Evolutionary conservation across 345 rosid species (phyloP), one percentile per base, ranked within the genome.

Genomic region (Hibiscus tridactylites): DNA sequence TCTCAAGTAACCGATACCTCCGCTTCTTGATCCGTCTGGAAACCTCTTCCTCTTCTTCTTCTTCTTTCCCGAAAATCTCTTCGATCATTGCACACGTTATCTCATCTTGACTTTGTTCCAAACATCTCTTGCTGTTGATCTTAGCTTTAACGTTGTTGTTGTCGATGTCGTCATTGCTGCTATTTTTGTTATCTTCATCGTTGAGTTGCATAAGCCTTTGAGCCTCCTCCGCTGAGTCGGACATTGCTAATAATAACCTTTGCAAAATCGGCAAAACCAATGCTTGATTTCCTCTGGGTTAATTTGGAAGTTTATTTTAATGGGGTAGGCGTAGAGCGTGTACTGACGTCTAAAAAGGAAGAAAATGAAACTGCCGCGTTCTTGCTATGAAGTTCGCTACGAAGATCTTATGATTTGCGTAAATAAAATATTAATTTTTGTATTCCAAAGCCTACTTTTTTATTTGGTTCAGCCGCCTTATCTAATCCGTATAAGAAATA

Each of bases 161-260:
- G 24, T 15, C 19, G 24, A 11, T 33, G 11, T 53, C 33, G n/a
- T 28, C 52, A 8, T 1, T 13, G 17, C 8, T 52, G 64, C 24
- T 67, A 24, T 2, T 49, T 59, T 4, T 77, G 59, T 66, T 78
- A 6, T 83, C 80, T 26, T 79, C 87, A 28, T 81, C 83, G 77
- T 83, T 81, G 2, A 81, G 65, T 58, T 77, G 83, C 74, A 83
- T 73, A 15, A 82, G 80, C 68, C 72, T 84, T 47, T 74, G 78
- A 19, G 79, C 87, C 59, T 62, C 81, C 8, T 68, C 83, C 6
- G 66, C 81, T 6, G 68, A 65, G 67, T 76, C 79, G 4, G 81
- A 66, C 7, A 26, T 26, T 19, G 24, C 17, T 2, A 67, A 53
- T 2, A 42, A 16, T 1, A 42, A 16, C 26, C 33, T 75, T 19